Evolutionary conservation across 139 green algal genomes (phyloP).

Genomic region (Chlamydomonas applanata): DNA sequence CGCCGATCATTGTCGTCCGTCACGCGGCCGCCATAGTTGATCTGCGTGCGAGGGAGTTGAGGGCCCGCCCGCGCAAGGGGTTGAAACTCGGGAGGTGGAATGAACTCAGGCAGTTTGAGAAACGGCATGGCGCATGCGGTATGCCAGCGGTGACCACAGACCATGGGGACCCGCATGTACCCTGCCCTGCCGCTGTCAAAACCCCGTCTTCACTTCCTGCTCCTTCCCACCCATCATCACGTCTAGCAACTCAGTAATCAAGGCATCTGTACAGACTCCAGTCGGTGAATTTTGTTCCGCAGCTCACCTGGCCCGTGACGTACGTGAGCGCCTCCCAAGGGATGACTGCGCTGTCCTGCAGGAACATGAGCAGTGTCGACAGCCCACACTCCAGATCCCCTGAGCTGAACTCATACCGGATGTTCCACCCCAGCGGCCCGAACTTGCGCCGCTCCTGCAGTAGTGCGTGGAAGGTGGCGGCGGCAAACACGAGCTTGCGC

Average conservation of each 20-base stretch:
- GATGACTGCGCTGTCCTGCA: slow-evolving; percentile 14
- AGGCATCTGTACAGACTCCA: too few relatives aligned
- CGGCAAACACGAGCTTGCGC: slow-evolving; percentile 69
- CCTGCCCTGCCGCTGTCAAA: too few relatives aligned
- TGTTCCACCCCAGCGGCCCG: slow-evolving; percentile 83
- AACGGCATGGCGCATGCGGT: background rate
- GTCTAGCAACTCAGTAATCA: background rate
- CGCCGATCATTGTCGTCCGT: slow-evolving; percentile 83
- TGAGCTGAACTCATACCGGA: slow-evolving; percentile 79
- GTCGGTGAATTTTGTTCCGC: too few relatives aligned
- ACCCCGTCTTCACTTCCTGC: too few relatives aligned
- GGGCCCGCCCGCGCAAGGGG: too few relatives aligned
- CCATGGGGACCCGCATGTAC: too few relatives aligned
- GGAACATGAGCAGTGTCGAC: slow-evolving; percentile 62
- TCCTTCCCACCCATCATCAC: background rate
- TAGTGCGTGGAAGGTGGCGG: slow-evolving; percentile 76
- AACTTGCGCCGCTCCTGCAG: slow-evolving; percentile 75
- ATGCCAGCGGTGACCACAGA: too few relatives aligned
- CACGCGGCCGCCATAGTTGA: slow-evolving; percentile 86
- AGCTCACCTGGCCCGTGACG: slow-evolving; percentile 57
- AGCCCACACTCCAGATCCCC: slow-evolving; percentile 72
- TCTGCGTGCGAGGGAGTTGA: too few relatives aligned
- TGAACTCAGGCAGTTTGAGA: background rate
- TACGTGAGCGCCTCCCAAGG: slow-evolving; percentile 75
- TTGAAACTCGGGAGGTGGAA: slow-evolving; percentile 6